Evolutionary conservation across 164 flowering plant genomes (phyloP).

Genomic region (Protea cynaroides): DNA sequence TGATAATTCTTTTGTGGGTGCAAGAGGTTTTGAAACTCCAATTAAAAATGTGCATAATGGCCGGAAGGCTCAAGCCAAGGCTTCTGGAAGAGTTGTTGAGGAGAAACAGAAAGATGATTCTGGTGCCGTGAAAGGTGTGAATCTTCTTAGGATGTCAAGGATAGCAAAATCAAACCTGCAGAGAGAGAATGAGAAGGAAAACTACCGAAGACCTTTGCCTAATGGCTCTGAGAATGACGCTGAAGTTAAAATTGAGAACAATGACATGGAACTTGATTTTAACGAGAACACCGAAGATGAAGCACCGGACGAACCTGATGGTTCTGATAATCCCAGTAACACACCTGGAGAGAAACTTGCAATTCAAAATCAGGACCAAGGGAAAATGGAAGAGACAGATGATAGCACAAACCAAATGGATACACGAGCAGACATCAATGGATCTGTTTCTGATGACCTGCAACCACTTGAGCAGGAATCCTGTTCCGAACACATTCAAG

Average conservation of each 20-base stretch:
- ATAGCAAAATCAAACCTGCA: constrained; percentile 88
- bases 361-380: constrained; percentile 34
- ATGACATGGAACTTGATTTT: constrained; percentile 98
- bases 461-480: constrained; percentile 43
- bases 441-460: constrained; percentile 34
- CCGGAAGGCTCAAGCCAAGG: constrained; percentile 52
- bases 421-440: constrained; percentile 17
- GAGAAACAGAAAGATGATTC: constrained; percentile 54
- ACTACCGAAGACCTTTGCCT: constrained; percentile 79
- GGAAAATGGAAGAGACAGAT: constrained; percentile 30
- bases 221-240: constrained; percentile 64
- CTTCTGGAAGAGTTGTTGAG: constrained; percentile 42
- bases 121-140: constrained; percentile 53
- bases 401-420: constrained; percentile 23
- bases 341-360: constrained; percentile 33
- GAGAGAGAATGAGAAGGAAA: constrained; percentile 93
- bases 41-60: constrained; percentile 43
- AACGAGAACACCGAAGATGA: constrained; percentile 82
- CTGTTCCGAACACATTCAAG: constrained; percentile 41
- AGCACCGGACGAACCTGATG: constrained; percentile 64
- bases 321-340: constrained; percentile 33
- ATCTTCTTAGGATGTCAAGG: constrained; percentile 88
- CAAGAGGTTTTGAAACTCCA: constrained; percentile 56
- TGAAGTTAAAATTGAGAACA: constrained; percentile 88
- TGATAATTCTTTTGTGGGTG: constrained; percentile 43